Conservation (phyloP, 352 stramenopile species). For the Aphanomyces invadans region DNA sequence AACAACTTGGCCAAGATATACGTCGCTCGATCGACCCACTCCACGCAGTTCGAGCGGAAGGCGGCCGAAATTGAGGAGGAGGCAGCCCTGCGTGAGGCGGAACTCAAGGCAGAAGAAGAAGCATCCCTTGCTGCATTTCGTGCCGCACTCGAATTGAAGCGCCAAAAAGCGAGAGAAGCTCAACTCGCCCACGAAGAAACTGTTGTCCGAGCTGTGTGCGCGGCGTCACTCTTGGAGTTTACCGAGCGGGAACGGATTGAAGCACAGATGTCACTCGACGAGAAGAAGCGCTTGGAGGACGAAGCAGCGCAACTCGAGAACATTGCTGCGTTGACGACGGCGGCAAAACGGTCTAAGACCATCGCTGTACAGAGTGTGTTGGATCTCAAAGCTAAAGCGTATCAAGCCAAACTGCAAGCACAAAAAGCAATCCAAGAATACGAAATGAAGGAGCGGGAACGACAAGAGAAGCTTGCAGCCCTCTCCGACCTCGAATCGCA, state of each 20-base stretch:
- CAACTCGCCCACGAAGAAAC: slow-evolving; percentile 41
- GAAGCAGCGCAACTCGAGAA: slow-evolving; percentile 31
- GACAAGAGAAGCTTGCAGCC: slow-evolving; percentile 45
- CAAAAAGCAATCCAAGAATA: slow-evolving; percentile 51
- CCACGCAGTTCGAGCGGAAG: background rate
- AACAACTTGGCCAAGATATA: background rate
- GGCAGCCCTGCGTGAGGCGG: background rate
- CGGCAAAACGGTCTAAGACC: slow-evolving; percentile 45
- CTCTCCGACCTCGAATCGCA: slow-evolving; percentile 38
- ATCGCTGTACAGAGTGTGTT: slow-evolving; percentile 69
- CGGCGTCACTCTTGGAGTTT: slow-evolving; percentile 70
- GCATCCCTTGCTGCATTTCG: slow-evolving; percentile 5
- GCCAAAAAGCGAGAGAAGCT: slow-evolving; percentile 35
- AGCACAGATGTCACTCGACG: slow-evolving; percentile 46
- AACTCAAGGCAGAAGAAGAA: slow-evolving; percentile 19
- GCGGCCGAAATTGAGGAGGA: slow-evolving; percentile 2
- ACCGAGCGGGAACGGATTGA: slow-evolving; percentile 59
- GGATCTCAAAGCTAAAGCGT: slow-evolving; percentile 51
- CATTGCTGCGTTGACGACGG: slow-evolving; percentile 36
- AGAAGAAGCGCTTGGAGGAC: slow-evolving; percentile 40
- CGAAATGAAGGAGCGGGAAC: slow-evolving; percentile 47
- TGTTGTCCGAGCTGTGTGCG: slow-evolving; percentile 68
- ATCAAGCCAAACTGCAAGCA: slow-evolving; percentile 54
- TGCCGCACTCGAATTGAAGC: slow-evolving; percentile 41
- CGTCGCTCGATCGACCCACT: background rate